A percentile compares a stretch with the other conserved stretches of the same genome.
These are phyloP conservation scores for Pueraria montana DNA, from an alignment of 306 rosid species.

Conservation along the genomic window DNA sequence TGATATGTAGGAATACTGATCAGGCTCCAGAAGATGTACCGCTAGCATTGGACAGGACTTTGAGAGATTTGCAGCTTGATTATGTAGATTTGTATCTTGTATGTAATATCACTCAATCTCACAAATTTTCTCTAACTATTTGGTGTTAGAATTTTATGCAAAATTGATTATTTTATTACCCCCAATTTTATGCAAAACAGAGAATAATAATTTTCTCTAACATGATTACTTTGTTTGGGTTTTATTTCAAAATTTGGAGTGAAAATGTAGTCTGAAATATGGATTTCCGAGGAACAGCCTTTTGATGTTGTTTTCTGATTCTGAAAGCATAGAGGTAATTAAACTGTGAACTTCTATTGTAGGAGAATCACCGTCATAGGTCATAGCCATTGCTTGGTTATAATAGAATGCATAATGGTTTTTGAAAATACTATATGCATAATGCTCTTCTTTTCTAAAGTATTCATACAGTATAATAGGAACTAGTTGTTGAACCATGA, in stretches of 20 bases:
- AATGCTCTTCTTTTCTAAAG: background rate
- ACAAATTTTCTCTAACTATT: conserved; percentile 14
- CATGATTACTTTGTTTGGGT: conserved; percentile 10
- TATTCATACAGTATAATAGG: conserved; percentile 12
- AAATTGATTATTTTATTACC: conserved; percentile 18
- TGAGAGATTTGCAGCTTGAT: conserved; percentile 81
- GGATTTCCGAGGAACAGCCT: conserved; percentile 9
- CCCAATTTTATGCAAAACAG: too few species aligned
- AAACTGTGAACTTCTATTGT: background rate
- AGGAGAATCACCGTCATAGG: background rate
- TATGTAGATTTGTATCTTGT: conserved; percentile 89
- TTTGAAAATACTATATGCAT: conserved; percentile 22
- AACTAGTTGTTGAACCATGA: conserved; percentile 9
- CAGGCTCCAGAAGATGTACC: conserved; percentile 89
- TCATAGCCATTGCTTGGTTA: conserved; percentile 2
- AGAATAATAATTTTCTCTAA: too few species aligned
- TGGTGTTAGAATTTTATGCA: conserved; percentile 3
- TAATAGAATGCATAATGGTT: background rate
- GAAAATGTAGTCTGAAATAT: background rate
- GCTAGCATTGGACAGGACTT: conserved; percentile 72
- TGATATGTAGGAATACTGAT: conserved; percentile 68
- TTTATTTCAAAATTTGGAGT: conserved; percentile 23
- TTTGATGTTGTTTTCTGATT: background rate
- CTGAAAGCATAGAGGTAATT: background rate
- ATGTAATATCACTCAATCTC: conserved; percentile 50